A percentile compares a stretch with the other conserved stretches of the same genome.
phyloP scores from a whole-genome alignment of 164 flowering plant genomes.

The Stephania yunnanensis region DNA sequence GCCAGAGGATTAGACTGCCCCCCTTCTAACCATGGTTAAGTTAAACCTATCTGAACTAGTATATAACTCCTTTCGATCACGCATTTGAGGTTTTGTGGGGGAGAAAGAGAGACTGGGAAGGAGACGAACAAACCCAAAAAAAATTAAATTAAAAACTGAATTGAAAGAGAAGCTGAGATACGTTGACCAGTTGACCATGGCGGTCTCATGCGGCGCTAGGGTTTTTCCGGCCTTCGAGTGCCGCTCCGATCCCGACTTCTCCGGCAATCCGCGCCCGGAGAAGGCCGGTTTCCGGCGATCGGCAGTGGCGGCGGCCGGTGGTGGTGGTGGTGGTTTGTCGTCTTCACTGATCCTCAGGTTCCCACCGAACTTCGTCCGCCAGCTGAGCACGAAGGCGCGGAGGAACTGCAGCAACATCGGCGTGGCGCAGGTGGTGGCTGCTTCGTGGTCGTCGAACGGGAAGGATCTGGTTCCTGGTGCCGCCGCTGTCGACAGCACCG shows the following conservation, averaged over 20 bases:
- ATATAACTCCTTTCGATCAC: not conserved
- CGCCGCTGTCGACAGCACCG: conserved; percentile 27
- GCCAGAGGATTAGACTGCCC: not conserved
- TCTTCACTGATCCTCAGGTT: conserved; percentile 71
- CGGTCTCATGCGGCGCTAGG: conserved; percentile 34
- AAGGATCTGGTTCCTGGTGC: conserved; percentile 20
- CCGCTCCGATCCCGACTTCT: conserved; percentile 58
- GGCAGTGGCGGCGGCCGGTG: conserved; percentile 12
- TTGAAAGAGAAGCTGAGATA: not conserved
- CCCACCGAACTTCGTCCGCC: conserved; percentile 89
- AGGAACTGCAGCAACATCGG: conserved; percentile 97
- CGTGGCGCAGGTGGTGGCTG: conserved; percentile 88
- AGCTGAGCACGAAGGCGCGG: conserved; percentile 83
- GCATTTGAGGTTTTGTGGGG: not conserved
- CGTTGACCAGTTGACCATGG: conserved; percentile 22
- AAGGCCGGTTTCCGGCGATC: conserved; percentile 15
- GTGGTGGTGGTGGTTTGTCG: conserved; percentile 27
- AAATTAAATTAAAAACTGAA: not conserved
- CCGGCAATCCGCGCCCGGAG: conserved; percentile 25
- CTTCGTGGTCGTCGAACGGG: conserved; percentile 79
- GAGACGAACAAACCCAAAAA: too few relatives aligned
- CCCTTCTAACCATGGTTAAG: not conserved
- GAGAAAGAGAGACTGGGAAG: not conserved
- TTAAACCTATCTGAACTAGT: not conserved
- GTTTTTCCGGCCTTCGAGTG: conserved; percentile 47